These are phyloP conservation scores for Fusarium kyushuense DNA, from an alignment of 2,329 filamentous ascomycete genomes.

Conservation along the genomic window DNA sequence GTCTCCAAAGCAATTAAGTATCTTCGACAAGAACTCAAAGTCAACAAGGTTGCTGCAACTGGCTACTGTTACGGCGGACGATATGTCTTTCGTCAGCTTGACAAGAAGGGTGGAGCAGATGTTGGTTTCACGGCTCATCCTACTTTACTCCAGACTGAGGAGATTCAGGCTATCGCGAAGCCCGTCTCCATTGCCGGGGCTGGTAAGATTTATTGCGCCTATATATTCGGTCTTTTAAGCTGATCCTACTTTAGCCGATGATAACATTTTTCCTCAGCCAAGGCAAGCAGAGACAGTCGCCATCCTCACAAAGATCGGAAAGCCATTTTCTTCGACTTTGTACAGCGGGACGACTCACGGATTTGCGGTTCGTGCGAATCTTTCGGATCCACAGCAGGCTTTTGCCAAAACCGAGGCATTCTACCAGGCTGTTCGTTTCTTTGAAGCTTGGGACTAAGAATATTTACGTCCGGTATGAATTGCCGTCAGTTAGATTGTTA, in stretches of 20 bases:
- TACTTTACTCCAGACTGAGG: slow-evolving; percentile 65
- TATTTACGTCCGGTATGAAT: background rate
- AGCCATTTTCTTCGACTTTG: slow-evolving; percentile 73
- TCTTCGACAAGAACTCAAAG: slow-evolving; percentile 51
- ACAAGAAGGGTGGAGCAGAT: slow-evolving; percentile 61
- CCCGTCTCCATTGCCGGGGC: slow-evolving; percentile 32
- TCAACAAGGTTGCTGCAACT: slow-evolving; percentile 62
- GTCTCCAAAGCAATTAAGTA: slow-evolving; percentile 27
- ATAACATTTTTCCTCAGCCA: slow-evolving; percentile 14
- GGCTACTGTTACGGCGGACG: slow-evolving; percentile 73
- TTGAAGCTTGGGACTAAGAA: slow-evolving; percentile 62
- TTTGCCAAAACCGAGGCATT: slow-evolving; percentile 82
- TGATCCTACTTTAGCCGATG: slow-evolving; percentile 14
- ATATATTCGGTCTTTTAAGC: accelerated
- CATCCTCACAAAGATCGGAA: slow-evolving; percentile 13
- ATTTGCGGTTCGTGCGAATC: slow-evolving; percentile 75
- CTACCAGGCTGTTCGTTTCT: slow-evolving; percentile 78
- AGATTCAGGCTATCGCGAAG: slow-evolving; percentile 56
- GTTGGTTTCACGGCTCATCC: slow-evolving; percentile 73
- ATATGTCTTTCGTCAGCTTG: slow-evolving; percentile 65
- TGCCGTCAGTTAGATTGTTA: background rate
- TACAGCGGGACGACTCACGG: slow-evolving; percentile 77
- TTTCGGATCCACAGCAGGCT: slow-evolving; percentile 62
- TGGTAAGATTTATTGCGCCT: slow-evolving; percentile 1
- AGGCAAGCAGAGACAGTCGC: slow-evolving; percentile 28